Evolutionary conservation across 495 filamentous ascomycete species (phyloP), one percentile per base, ranked within the genome.

Genomic region (Neurospora pannonica): DNA sequence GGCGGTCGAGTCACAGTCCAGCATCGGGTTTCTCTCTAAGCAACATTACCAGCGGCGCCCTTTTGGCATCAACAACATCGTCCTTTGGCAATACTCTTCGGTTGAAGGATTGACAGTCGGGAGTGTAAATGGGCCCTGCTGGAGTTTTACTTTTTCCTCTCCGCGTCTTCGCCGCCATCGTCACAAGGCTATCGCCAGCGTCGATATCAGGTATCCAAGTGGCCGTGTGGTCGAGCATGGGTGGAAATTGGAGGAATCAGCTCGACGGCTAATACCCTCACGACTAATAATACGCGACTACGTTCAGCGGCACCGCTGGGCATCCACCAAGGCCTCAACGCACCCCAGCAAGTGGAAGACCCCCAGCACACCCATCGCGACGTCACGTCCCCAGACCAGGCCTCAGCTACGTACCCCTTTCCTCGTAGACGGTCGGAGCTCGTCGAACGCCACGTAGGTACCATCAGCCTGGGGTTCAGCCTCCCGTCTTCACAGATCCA

Each of bases 401-500:
- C 54, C 48, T 8, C 54, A 19, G 54, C 54, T 67, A 67, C 54
- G 54, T 67, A 67, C 54, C 54, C 3, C 34, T 67, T 15, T 19
- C 54, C 28, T 67, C 28, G 54, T 34, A 34, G 28, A 34, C 28
- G 54, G 28, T 34, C 54, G 54, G 54, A 67, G 54, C 11, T 69
- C 34, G 1, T 70, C 72, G 34, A 67, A 67, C 71, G 62, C 74
- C 48, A 70, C 71, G 43, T 73, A 70, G 62, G 43, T 73, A 39
- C 74, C 69, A 43, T 43, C 62, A 31, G 39, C 39, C 62, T 71
- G 77, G 74, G 69, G 75, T 71, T 67, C 74, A 75, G 74, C 54
- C 71, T 75, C 54, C 74, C 62, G 54, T 54, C 24, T 72, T 74
- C 74, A 75, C 2, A 76, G 78, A 79, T 79, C 79, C 73, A 71